Percentiles rank a stretch among this genome's conserved stretches.
phyloP scores from a whole-genome alignment of 805 yeast genomes.

The Monosporozyma siamensis region DNA sequence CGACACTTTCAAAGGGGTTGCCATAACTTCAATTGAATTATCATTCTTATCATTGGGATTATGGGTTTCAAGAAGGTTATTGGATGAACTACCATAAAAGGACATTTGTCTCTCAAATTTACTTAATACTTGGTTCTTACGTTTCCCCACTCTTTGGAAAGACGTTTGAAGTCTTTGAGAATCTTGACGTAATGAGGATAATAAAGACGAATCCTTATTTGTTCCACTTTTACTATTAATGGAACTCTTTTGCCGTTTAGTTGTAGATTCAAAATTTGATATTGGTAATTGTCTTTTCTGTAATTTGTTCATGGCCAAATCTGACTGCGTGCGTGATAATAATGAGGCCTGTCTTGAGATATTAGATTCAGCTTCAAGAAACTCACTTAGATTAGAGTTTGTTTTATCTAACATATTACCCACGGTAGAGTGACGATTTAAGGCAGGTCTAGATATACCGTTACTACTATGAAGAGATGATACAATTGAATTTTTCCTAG shows the following conservation, averaged over 20 bases:
- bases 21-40: conserved; percentile 20
- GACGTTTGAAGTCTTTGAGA: conserved; percentile 8
- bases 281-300: conserved; percentile 26
- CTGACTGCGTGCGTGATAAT: conserved; percentile 23
- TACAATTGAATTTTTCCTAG: conserved; percentile 8
- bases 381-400: conserved; percentile 21
- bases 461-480: conserved; percentile 5
- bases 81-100: neutral
- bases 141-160: conserved; percentile 27
- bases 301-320: conserved; percentile 21
- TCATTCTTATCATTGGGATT: no score
- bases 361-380: conserved; percentile 16
- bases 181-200: neutral
- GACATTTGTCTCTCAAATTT: conserved; percentile 1
- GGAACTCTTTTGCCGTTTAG: neutral
- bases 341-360: conserved; percentile 11
- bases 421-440: conserved; percentile 1
- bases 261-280: conserved; percentile 12
- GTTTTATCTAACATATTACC: conserved; percentile 10
- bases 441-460: conserved; percentile 2
- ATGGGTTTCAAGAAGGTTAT: neutral
- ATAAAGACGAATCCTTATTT: neutral
- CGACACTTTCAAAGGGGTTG: conserved; percentile 21
- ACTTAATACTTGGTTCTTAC: conserved; percentile 7
- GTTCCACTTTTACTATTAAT: neutral